Evolutionary conservation across 2,329 filamentous ascomycete species (phyloP), one percentile per base, ranked within the genome.

Genomic region (Nectriaceae sp.): DNA sequence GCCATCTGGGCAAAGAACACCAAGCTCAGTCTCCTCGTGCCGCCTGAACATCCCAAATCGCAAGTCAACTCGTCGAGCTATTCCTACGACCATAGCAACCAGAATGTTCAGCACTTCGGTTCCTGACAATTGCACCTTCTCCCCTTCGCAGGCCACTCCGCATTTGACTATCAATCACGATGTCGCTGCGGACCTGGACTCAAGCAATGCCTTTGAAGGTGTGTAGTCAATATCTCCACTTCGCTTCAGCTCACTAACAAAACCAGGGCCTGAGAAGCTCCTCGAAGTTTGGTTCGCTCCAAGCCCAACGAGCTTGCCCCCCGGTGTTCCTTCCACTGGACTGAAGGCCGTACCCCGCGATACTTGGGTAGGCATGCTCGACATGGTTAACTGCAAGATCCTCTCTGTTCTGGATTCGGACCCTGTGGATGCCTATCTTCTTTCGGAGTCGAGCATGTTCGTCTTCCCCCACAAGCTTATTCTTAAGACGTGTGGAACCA

Each of bases 361-460:
- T 44, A 85, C 83, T 42, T 99, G 94, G 94, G 95, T 95, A 70
- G 86, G 85, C 50, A 97, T 99, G 94, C 83, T 99, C 50, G 94
- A 99, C 68, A 81, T 97, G 66, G 94, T 99, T 73, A 96, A 97
- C 70, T 99, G 94, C 85, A 94, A 99, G 76, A 91, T 99, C 46
- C 79, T 99, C 47, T 99, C 94, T 4, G 88, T 96, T 54, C 83
- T 99, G 55, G 87, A 93, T 67, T 96, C 93, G 20, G 91, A 96
- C 55, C 87, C 93, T 66, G 88, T 97, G 62, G 94, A 99, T 67
- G 93, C 94, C 57, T 99, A 99, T 68, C 84, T 99, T 5, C 80
- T 99, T 47, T 99, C 94, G 55, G 94, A 99, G 75, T 97, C 94
- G 35, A 97, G 94, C 88, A 96, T 99, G 92, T 99, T 99, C 69